Percentiles rank a stretch among this genome's conserved stretches.
Conservation (phyloP, 1,139 yeast species). For the Scheffersomyces segobiensis region DNA sequence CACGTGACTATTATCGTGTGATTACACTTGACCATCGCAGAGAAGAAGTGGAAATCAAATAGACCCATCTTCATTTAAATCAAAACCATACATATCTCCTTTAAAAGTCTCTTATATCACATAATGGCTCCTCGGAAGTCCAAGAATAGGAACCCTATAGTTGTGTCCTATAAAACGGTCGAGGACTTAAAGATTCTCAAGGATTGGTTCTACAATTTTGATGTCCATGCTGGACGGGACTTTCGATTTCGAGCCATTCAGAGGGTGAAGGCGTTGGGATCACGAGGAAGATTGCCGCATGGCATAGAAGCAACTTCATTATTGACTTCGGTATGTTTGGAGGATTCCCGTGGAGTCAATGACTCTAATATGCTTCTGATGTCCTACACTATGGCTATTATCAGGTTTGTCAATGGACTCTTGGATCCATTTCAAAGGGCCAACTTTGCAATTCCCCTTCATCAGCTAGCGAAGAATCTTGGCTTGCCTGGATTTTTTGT, state of each 20-base stretch:
- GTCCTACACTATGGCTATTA: slow-evolving; percentile 73
- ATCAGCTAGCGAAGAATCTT: slow-evolving; percentile 66
- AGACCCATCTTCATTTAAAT: neutral
- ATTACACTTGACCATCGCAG: neutral
- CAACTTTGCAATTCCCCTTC: slow-evolving; percentile 75
- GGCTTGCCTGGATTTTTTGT: slow-evolving; percentile 83
- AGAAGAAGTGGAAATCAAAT: neutral
- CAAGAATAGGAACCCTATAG: slow-evolving; percentile 35
- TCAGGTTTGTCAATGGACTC: slow-evolving; percentile 88
- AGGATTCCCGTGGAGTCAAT: slow-evolving; percentile 8
- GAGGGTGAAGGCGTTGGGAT: slow-evolving; percentile 45
- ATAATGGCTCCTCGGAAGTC: neutral
- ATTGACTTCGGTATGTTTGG: slow-evolving; percentile 52
- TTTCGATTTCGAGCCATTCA: slow-evolving; percentile 33
- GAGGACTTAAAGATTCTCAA: slow-evolving; percentile 56
- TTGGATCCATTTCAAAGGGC: slow-evolving; percentile 87
- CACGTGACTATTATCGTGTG: neutral
- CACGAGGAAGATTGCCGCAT: slow-evolving; percentile 48
- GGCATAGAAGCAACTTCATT: slow-evolving; percentile 59
- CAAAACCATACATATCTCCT: neutral
- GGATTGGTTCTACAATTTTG: slow-evolving; percentile 55
- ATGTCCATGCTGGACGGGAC: slow-evolving; percentile 20
- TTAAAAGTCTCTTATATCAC: neutral
- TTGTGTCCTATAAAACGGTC: slow-evolving; percentile 56
- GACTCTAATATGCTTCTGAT: slow-evolving; percentile 41